Conservation (phyloP, 108 stramenopile genomes). For the Skeletonema tropicum region DNA sequence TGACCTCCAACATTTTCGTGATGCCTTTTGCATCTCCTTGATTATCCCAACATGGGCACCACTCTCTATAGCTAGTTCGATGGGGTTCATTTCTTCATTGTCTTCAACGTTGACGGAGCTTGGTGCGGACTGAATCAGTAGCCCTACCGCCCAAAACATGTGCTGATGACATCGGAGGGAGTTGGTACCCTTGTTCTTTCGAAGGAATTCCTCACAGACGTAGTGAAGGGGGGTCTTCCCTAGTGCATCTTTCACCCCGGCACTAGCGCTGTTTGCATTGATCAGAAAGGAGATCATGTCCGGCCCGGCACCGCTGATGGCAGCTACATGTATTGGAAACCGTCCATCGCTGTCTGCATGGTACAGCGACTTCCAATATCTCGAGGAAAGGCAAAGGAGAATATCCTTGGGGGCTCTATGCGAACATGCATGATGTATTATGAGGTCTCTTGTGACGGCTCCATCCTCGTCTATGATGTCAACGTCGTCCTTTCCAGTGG, state of each 20-base stretch:
- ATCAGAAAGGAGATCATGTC: slow-evolving; percentile 12
- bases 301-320: slow-evolving; percentile 8
- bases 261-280: not conserved
- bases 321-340: slow-evolving; percentile 12
- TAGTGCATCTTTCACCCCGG: slow-evolving; percentile 5
- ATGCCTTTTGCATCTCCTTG: slow-evolving; percentile 23
- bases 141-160: not conserved
- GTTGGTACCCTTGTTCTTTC: not conserved
- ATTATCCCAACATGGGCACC: slow-evolving; percentile 17
- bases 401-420: not conserved
- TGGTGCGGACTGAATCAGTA: not conserved
- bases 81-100: slow-evolving; percentile 21
- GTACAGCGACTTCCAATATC: not conserved
- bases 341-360: not conserved
- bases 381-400: not conserved
- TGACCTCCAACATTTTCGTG: not conserved
- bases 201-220: not conserved
- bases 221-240: slow-evolving; percentile 16
- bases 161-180: not conserved
- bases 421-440: not conserved
- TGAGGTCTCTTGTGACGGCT: not conserved
- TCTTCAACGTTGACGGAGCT: slow-evolving; percentile 18
- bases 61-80: slow-evolving; percentile 2
- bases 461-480: not conserved
- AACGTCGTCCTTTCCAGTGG: not conserved